These are phyloP conservation scores for Tuber borchii DNA, from an alignment of 495 filamentous ascomycete genomes.

Conservation along the genomic window DNA sequence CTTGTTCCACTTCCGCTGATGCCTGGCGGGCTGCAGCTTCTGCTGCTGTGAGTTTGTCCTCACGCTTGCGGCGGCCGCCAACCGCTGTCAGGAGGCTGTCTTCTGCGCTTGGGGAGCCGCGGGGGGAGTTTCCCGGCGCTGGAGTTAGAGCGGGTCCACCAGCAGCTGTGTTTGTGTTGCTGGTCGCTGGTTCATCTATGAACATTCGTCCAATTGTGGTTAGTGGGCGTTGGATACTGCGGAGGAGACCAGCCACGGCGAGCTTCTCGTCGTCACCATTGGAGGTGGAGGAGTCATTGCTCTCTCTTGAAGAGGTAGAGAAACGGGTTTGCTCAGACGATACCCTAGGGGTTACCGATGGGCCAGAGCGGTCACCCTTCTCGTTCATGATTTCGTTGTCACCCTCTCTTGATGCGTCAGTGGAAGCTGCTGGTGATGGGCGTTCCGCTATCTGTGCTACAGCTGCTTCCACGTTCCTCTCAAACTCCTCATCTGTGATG, in stretches of 20 bases:
- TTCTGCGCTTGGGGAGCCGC: conserved; percentile 51
- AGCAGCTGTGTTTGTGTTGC: conserved; percentile 41
- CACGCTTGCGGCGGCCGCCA: conserved; percentile 45
- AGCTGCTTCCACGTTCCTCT: conserved; percentile 86
- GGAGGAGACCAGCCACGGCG: conserved; percentile 76
- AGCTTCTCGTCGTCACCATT: conserved; percentile 61
- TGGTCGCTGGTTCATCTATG: conserved; percentile 60
- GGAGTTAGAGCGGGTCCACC: conserved; percentile 53
- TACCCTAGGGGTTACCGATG: conserved; percentile 42
- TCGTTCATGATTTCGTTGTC: conserved; percentile 44
- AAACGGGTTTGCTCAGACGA: conserved; percentile 45
- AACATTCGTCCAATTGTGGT: conserved; percentile 97
- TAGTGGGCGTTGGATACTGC: conserved; percentile 85
- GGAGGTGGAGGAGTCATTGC: conserved; percentile 27
- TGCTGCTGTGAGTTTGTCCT: conserved; percentile 57
- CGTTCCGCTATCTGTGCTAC: conserved; percentile 93
- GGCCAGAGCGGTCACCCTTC: conserved; percentile 41
- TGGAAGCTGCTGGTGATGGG: conserved; percentile 47
- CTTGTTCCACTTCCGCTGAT: conserved; percentile 85
- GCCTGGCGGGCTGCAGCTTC: conserved; percentile 92
- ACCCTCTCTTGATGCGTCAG: conserved; percentile 51
- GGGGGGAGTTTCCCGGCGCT: conserved; percentile 53
- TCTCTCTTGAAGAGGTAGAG: conserved; percentile 35
- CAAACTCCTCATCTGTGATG: conserved; percentile 90
- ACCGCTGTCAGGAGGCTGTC: conserved; percentile 38